These are phyloP conservation scores for Oryza meridionalis DNA, from an alignment of 176 grass and related monocot species.

Conservation along the genomic window DNA sequence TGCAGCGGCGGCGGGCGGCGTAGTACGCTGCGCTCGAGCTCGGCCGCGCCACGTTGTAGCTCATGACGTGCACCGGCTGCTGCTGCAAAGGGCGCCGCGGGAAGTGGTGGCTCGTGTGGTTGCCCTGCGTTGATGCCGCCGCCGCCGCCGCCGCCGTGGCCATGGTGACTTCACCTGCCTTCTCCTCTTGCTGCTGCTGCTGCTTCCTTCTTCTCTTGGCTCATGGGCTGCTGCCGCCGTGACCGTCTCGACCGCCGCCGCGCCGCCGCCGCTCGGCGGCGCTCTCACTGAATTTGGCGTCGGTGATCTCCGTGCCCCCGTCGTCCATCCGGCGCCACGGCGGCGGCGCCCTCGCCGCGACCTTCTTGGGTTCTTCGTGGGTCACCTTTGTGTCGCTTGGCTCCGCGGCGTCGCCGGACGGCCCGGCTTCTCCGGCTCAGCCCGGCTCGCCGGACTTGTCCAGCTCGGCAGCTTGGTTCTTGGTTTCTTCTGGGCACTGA, in stretches of 20 bases:
- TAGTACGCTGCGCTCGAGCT: slow-evolving; percentile 31
- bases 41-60: slow-evolving; percentile 48
- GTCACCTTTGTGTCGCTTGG: neutral
- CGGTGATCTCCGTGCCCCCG: neutral
- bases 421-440: slow-evolving; percentile 8
- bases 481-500: neutral
- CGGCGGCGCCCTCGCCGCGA: neutral
- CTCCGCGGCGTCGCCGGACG: neutral
- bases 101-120: neutral
- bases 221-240: neutral
- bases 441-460: neutral
- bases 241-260: neutral
- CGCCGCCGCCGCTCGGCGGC: neutral
- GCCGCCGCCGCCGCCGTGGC: neutral
- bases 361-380: slow-evolving; percentile 8
- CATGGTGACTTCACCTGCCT: neutral
- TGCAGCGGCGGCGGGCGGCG: neutral
- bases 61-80: slow-evolving; percentile 41
- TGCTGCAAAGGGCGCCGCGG: neutral
- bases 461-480: neutral
- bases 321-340: neutral
- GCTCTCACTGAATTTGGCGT: neutral
- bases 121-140: neutral
- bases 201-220: slow-evolving; percentile 13
- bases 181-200: neutral